Percentiles rank a stretch among this genome's conserved stretches.
Conservation (phyloP, 306 rosid genomes). For the Vicia faba region DNA sequence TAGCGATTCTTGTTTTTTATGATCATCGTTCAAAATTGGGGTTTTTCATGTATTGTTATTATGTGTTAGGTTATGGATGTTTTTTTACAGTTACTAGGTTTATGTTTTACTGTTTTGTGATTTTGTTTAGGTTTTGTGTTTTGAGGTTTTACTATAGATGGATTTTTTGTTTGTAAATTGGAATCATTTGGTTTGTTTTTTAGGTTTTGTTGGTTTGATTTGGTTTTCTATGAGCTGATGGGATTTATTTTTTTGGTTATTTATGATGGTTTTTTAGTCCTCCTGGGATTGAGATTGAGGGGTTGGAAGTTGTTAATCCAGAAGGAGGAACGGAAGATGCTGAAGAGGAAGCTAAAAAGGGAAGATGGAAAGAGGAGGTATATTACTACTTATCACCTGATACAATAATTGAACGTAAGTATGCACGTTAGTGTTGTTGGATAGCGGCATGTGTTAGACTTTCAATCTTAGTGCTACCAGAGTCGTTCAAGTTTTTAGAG, state of each 20-base stretch:
- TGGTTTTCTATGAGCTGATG: constrained; percentile 19
- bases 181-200: constrained; percentile 18
- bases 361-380: constrained; percentile 97
- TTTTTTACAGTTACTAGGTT: constrained; percentile 17
- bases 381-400: not conserved
- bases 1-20: no score
- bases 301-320: constrained; percentile 92
- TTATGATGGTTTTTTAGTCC: constrained; percentile 35
- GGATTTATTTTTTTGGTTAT: constrained; percentile 7
- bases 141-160: constrained; percentile 1
- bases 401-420: not conserved
- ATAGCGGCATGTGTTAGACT: not conserved
- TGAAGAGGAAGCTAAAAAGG: constrained; percentile 87
- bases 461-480: no score
- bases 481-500: no score
- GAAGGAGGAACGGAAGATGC: constrained; percentile 98
- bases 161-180: constrained; percentile 29
- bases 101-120: constrained; percentile 1
- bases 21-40: constrained; percentile 13
- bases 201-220: constrained; percentile 24
- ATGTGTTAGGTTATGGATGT: constrained; percentile 9
- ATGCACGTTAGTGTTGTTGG: no score
- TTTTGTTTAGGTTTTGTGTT: constrained; percentile 10
- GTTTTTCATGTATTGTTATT: not conserved
- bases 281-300: constrained; percentile 71